These are phyloP conservation scores for Suillus placidus DNA, from an alignment of 768 basidiomycete species.

Conservation along the genomic window DNA sequence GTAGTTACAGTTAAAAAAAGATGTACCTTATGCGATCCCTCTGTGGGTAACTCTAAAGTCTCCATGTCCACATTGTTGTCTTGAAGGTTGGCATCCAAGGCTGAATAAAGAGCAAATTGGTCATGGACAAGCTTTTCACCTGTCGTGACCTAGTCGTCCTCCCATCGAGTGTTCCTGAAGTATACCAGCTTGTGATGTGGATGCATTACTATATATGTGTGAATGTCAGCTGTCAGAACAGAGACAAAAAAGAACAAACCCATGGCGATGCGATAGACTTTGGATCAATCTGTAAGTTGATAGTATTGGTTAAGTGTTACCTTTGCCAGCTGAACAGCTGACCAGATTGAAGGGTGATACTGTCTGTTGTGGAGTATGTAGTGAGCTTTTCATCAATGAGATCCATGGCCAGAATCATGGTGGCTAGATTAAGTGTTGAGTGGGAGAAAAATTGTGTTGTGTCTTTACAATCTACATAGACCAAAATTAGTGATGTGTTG, in stretches of 20 bases:
- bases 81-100: not conserved
- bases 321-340: slow-evolving; percentile 9
- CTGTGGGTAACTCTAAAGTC: not conserved
- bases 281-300: slow-evolving; percentile 21
- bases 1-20: slow-evolving; percentile 1
- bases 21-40: not conserved
- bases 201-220: slow-evolving; percentile 29
- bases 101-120: slow-evolving; percentile 19
- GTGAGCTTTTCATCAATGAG: slow-evolving; percentile 28
- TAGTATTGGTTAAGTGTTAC: slow-evolving; percentile 29
- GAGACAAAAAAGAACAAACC: slow-evolving; percentile 18
- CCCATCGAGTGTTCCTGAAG: slow-evolving; percentile 29
- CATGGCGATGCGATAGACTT: slow-evolving; percentile 31
- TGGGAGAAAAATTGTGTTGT: slow-evolving; percentile 30
- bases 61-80: not conserved
- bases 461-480: slow-evolving; percentile 26
- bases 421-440: slow-evolving; percentile 23
- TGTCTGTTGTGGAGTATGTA: not conserved
- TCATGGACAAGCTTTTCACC: slow-evolving; percentile 26
- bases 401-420: slow-evolving; percentile 39
- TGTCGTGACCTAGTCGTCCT: slow-evolving; percentile 26
- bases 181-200: slow-evolving; percentile 32
- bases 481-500: not conserved
- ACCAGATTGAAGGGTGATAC: slow-evolving; percentile 7
- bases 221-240: slow-evolving; percentile 3